phyloP scores from a whole-genome alignment of 2,329 filamentous ascomycete species.

The Aspergillus arachidicola region DNA sequence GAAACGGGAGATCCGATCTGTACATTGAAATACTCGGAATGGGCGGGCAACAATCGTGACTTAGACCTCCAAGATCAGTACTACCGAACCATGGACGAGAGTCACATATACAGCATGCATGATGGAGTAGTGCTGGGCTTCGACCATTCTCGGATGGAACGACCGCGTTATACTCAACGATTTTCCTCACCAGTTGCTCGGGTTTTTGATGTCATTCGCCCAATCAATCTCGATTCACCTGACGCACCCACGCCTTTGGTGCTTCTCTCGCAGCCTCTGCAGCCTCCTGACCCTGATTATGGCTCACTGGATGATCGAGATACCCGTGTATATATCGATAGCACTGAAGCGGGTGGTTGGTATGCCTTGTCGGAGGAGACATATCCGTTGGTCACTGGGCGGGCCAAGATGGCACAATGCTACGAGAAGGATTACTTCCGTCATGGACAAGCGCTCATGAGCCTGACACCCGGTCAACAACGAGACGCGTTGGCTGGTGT shows the following conservation, averaged over 20 bases:
- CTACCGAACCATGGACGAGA: conserved; percentile 75
- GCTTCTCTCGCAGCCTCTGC: conserved; percentile 80
- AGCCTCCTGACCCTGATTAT: conserved; percentile 55
- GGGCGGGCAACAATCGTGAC: conserved; percentile 90
- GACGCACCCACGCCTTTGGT: conserved; percentile 71
- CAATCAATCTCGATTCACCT: conserved; percentile 64
- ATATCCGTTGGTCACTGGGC: conserved; percentile 83
- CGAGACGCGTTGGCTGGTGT: conserved; percentile 70
- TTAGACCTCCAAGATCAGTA: conserved; percentile 85
- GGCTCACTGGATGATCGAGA: conserved; percentile 54
- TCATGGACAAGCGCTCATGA: conserved; percentile 41
- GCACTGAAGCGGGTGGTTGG: conserved; percentile 84
- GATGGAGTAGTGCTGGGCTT: conserved; percentile 84
- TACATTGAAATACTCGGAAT: conserved; percentile 90
- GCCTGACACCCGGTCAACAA: conserved; percentile 50
- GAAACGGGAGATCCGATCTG: conserved; percentile 76
- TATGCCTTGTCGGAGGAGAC: conserved; percentile 86
- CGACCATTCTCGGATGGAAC: conserved; percentile 62
- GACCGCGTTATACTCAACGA: conserved; percentile 66
- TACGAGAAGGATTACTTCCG: conserved; percentile 56
- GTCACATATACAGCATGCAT: conserved; percentile 84
- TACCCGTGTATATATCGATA: conserved; percentile 79
- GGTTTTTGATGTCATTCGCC: conserved; percentile 84
- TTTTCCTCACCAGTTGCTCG: conserved; percentile 78
- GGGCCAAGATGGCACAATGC: conserved; percentile 59